A percentile compares a stretch with the other conserved stretches of the same genome.
These are phyloP conservation scores for Diaporthe citrichinensis DNA, from an alignment of 2,329 filamentous ascomycete genomes.

Conservation along the genomic window DNA sequence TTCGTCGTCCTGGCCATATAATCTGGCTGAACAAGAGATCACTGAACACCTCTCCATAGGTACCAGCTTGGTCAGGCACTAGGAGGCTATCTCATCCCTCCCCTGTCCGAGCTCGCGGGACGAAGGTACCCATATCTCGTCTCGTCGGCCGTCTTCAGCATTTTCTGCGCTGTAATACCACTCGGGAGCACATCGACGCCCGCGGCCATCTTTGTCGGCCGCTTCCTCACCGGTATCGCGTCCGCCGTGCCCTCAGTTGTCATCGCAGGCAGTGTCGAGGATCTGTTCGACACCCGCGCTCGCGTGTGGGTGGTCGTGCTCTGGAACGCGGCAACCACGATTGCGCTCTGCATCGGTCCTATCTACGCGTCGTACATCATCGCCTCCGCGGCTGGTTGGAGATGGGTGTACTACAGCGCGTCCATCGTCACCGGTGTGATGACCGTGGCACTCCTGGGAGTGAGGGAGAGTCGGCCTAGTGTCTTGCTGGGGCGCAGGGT, in stretches of 20 bases:
- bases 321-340: constrained; percentile 59
- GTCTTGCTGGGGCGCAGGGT: constrained; percentile 52
- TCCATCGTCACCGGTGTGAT: constrained; percentile 54
- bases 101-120: constrained; percentile 55
- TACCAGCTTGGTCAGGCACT: constrained; percentile 55
- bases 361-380: constrained; percentile 58
- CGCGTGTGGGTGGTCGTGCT: constrained; percentile 62
- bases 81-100: constrained; percentile 55
- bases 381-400: constrained; percentile 50
- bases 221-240: constrained; percentile 59
- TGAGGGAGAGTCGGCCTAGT: constrained; percentile 61
- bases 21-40: accelerated
- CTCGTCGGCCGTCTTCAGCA: constrained; percentile 50
- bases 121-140: constrained; percentile 52
- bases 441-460: constrained; percentile 52
- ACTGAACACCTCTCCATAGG: constrained; percentile 35
- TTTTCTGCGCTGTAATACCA: constrained; percentile 55
- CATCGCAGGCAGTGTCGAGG: constrained; percentile 62
- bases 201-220: constrained; percentile 54
- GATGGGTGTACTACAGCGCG: constrained; percentile 61
- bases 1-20: background rate
- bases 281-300: constrained; percentile 61
- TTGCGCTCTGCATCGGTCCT: constrained; percentile 60
- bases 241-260: constrained; percentile 64
- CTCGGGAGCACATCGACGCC: constrained; percentile 44